Conservation (phyloP, 768 basidiomycete genomes). For the Leccinellum albellum region DNA sequence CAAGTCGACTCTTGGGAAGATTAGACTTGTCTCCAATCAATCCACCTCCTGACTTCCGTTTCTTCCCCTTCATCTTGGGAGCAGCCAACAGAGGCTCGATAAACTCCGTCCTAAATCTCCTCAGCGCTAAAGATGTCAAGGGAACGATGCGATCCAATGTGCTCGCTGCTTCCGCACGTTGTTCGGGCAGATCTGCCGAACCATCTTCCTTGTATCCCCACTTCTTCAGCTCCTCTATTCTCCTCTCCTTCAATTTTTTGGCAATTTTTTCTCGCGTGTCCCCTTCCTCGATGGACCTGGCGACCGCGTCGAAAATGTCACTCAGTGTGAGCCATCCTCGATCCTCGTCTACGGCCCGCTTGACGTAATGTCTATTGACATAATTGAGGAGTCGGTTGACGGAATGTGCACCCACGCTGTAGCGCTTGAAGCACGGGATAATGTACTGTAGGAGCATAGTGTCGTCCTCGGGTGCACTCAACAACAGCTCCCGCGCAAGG, state of each 20-base stretch:
- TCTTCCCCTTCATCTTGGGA: slow-evolving; percentile 56
- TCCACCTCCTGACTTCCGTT: slow-evolving; percentile 49
- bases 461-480: slow-evolving; percentile 66
- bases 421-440: slow-evolving; percentile 68
- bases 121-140: slow-evolving; percentile 59
- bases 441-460: slow-evolving; percentile 64
- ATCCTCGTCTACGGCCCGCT: slow-evolving; percentile 75
- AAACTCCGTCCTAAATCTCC: slow-evolving; percentile 69
- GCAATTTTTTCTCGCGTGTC: slow-evolving; percentile 61
- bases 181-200: slow-evolving; percentile 54
- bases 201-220: slow-evolving; percentile 65
- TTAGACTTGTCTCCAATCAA: slow-evolving; percentile 34
- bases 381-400: slow-evolving; percentile 75
- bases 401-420: slow-evolving; percentile 60
- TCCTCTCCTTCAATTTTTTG: slow-evolving; percentile 52
- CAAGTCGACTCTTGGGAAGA: slow-evolving; percentile 60
- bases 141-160: slow-evolving; percentile 61
- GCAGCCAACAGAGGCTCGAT: slow-evolving; percentile 64
- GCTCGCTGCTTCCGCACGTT: slow-evolving; percentile 73
- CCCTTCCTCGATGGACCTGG: slow-evolving; percentile 46
- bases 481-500: slow-evolving; percentile 54
- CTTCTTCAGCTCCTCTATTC: slow-evolving; percentile 55
- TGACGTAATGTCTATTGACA: slow-evolving; percentile 66
- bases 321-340: slow-evolving; percentile 69
- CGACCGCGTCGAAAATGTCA: slow-evolving; percentile 61